These are phyloP conservation scores for Pezicula carpinea DNA, from an alignment of 2,329 filamentous ascomycete genomes.

Conservation along the genomic window DNA sequence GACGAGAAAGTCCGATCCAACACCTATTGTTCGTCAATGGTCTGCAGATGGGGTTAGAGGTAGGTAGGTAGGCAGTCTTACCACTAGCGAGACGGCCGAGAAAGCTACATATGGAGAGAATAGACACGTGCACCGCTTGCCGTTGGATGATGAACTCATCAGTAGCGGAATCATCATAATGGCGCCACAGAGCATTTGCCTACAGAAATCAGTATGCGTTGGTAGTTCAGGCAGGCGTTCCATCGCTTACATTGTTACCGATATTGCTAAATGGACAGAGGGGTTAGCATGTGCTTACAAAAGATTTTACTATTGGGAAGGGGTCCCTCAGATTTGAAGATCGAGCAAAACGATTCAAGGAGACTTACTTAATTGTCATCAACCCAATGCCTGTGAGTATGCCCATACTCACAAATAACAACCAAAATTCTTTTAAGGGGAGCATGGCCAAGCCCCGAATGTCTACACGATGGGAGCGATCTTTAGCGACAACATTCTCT, in stretches of 20 bases:
- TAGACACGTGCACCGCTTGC: slow-evolving; percentile 90
- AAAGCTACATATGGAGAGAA: slow-evolving; percentile 87
- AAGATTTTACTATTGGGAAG: no score
- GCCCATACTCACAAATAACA: slow-evolving; percentile 80
- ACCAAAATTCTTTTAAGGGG: slow-evolving; percentile 77
- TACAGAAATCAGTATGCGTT: slow-evolving; percentile 19
- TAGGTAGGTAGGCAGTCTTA: slow-evolving; percentile 35
- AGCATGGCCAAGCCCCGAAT: slow-evolving; percentile 79
- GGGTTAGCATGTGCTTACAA: slow-evolving; percentile 24
- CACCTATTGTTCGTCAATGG: slow-evolving; percentile 44
- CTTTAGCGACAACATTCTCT: slow-evolving; percentile 57
- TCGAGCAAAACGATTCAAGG: not conserved
- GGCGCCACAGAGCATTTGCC: slow-evolving; percentile 78
- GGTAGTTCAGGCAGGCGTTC: not conserved
- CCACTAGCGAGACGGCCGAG: slow-evolving; percentile 73
- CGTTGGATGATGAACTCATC: slow-evolving; percentile 72
- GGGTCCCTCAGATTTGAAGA: no score
- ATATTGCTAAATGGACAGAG: slow-evolving; percentile 65
- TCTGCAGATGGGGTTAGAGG: slow-evolving; percentile 12
- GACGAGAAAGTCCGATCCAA: slow-evolving; percentile 86
- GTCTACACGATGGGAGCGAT: slow-evolving; percentile 79
- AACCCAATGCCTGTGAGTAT: slow-evolving; percentile 89
- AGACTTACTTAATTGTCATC: slow-evolving; percentile 97
- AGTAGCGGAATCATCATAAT: slow-evolving; percentile 70
- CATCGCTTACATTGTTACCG: slow-evolving; percentile 65